phyloP scores from a whole-genome alignment of 192 early-diverging fungal species.

The Coemansia sp. region DNA sequence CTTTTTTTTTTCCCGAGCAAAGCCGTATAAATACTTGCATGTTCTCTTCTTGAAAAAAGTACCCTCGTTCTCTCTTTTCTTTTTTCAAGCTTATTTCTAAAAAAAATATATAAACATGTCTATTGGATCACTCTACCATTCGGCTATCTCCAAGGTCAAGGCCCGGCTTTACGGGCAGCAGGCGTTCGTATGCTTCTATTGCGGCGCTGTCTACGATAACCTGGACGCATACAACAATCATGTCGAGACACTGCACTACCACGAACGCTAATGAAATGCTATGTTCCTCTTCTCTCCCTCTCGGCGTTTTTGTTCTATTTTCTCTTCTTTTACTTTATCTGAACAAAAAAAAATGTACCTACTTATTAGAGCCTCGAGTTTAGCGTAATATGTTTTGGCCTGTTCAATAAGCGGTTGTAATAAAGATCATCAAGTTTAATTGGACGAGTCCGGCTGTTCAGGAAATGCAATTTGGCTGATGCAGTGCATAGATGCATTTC shows the following conservation, averaged over 20 bases:
- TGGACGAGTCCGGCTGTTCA: no score
- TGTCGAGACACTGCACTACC: slow-evolving; percentile 48
- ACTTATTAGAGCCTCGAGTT: background rate
- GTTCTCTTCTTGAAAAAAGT: no score
- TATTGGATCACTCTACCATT: slow-evolving; percentile 19
- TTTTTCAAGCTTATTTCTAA: background rate
- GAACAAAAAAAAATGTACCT: background rate
- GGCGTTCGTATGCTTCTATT: slow-evolving; percentile 53
- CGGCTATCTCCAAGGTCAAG: slow-evolving; percentile 20
- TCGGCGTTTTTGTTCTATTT: background rate
- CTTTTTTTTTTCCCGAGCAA: no score
- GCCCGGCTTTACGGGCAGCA: slow-evolving; percentile 32
- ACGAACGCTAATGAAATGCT: slow-evolving; percentile 30
- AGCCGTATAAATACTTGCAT: background rate
- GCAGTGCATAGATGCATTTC: no score
- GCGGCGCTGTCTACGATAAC: slow-evolving; percentile 45
- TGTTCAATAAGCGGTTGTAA: no score
- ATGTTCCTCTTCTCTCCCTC: background rate
- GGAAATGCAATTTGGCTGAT: no score
- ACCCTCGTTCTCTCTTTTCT: background rate
- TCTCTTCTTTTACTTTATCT: slow-evolving; percentile 12
- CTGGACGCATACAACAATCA: slow-evolving; percentile 43
- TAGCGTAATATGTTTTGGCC: background rate
- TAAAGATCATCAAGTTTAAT: no score
- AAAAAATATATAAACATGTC: slow-evolving; percentile 11